These are phyloP conservation scores for Trichothecium roseum DNA, from an alignment of 2,329 filamentous ascomycete genomes.

Conservation along the genomic window DNA sequence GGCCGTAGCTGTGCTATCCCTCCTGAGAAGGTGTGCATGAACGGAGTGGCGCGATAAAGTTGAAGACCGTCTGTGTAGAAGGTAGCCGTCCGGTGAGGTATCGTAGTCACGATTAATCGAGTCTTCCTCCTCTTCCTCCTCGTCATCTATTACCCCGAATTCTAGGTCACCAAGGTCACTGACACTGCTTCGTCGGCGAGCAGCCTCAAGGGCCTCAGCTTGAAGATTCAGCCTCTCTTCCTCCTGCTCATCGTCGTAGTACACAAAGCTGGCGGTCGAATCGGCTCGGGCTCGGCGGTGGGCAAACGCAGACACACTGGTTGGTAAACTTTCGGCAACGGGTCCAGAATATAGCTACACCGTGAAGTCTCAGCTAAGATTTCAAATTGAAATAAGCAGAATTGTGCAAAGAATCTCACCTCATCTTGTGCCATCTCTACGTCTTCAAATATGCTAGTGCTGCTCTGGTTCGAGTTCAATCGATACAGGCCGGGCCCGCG, in stretches of 20 bases:
- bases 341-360: constrained; percentile 76
- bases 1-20: constrained; percentile 60
- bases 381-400: not conserved
- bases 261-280: constrained; percentile 82
- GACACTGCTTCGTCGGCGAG: constrained; percentile 16
- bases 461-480: constrained; percentile 60
- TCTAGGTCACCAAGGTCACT: constrained; percentile 29
- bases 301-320: constrained; percentile 82
- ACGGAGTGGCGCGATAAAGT: constrained; percentile 45
- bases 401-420: constrained; percentile 34
- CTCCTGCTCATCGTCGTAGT: constrained; percentile 64
- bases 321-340: constrained; percentile 90
- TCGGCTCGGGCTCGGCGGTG: constrained; percentile 73
- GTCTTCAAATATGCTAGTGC: constrained; percentile 76
- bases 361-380: constrained; percentile 2
- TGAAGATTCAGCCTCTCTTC: constrained; percentile 33
- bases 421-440: constrained; percentile 99
- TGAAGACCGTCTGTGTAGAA: constrained; percentile 52
- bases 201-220: constrained; percentile 2
- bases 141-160: constrained; percentile 26
- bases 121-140: constrained; percentile 28
- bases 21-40: constrained; percentile 57
- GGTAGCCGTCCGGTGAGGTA: constrained; percentile 32
- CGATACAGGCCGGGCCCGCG: constrained; percentile 41
- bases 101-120: constrained; percentile 29